Evolutionary conservation across 1,139 yeast species (phyloP).

Genomic region (Suhomyces coccinellae): DNA sequence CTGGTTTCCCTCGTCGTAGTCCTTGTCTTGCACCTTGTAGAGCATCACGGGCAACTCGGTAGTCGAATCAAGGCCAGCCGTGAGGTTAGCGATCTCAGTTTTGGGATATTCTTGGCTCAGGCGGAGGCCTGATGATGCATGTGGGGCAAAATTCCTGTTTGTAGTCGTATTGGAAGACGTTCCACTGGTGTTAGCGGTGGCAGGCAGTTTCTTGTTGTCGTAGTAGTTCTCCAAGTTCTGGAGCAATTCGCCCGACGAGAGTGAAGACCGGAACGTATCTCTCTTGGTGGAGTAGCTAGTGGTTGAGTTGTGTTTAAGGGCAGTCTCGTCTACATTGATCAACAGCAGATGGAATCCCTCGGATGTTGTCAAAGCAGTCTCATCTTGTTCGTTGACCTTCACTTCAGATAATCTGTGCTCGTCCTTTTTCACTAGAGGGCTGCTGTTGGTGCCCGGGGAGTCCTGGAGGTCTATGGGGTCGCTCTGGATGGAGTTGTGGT

Average conservation of each 20-base stretch:
- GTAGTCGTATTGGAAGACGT: neutral
- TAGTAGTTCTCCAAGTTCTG: constrained; percentile 25
- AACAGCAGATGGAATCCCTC: constrained; percentile 12
- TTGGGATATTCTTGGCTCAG: constrained; percentile 12
- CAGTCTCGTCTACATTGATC: constrained; percentile 20
- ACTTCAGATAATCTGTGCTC: constrained; percentile 4
- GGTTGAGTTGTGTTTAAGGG: constrained; percentile 7
- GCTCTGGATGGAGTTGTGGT: constrained; percentile 7
- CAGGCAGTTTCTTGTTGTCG: neutral
- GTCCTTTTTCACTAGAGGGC: neutral
- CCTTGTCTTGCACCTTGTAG: constrained; percentile 32
- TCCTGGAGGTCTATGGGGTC: constrained; percentile 9
- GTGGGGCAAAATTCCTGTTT: constrained; percentile 7
- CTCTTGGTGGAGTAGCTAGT: constrained; percentile 10
- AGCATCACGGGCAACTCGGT: constrained; percentile 32
- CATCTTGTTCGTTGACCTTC: constrained; percentile 4
- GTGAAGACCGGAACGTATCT: constrained; percentile 24
- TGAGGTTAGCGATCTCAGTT: constrained; percentile 19
- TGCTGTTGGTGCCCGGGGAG: constrained; percentile 4
- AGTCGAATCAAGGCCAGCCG: constrained; percentile 31
- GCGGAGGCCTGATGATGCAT: constrained; percentile 13
- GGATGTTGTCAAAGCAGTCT: constrained; percentile 8
- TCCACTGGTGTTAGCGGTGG: neutral
- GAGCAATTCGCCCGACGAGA: constrained; percentile 42
- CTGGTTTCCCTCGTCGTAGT: constrained; percentile 26